Conservation (phyloP, 495 filamentous ascomycete species). For the Hypomontagnella submonticulosa region DNA sequence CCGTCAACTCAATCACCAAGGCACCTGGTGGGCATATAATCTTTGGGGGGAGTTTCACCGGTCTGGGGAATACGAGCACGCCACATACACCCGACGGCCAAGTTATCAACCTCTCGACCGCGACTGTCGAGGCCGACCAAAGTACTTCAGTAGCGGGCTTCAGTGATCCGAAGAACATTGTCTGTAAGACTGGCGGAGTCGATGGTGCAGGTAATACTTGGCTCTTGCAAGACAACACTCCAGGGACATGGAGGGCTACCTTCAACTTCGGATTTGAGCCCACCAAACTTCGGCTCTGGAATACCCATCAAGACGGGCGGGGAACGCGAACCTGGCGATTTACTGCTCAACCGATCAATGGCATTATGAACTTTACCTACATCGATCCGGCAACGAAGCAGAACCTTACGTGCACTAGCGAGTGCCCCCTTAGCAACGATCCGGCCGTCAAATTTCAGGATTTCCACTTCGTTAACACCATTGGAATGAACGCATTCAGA, state of each 20-base stretch:
- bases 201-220: conserved; percentile 81
- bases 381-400: conserved; percentile 75
- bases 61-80: conserved; percentile 81
- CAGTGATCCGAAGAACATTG: conserved; percentile 81
- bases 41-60: conserved; percentile 92
- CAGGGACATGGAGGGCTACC: conserved; percentile 85
- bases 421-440: conserved; percentile 81
- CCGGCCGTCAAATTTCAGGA: conserved; percentile 77
- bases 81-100: conserved; percentile 71
- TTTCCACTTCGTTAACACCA: conserved; percentile 85
- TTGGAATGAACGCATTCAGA: conserved; percentile 90
- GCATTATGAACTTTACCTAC: conserved; percentile 97
- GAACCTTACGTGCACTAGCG: conserved; percentile 74
- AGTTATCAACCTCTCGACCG: conserved; percentile 83
- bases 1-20: conserved; percentile 86
- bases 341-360: conserved; percentile 81
- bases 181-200: conserved; percentile 76
- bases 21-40: conserved; percentile 82
- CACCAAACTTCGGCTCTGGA: conserved; percentile 87
- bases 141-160: conserved; percentile 72
- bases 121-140: conserved; percentile 73
- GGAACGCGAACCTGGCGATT: conserved; percentile 89
- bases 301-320: conserved; percentile 85
- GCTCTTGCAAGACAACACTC: conserved; percentile 80
- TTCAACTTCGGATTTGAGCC: conserved; percentile 86